Base-by-base conservation (phyloP, 2,329 filamentous ascomycete species). In the Stachybotrys elegans region DNA sequence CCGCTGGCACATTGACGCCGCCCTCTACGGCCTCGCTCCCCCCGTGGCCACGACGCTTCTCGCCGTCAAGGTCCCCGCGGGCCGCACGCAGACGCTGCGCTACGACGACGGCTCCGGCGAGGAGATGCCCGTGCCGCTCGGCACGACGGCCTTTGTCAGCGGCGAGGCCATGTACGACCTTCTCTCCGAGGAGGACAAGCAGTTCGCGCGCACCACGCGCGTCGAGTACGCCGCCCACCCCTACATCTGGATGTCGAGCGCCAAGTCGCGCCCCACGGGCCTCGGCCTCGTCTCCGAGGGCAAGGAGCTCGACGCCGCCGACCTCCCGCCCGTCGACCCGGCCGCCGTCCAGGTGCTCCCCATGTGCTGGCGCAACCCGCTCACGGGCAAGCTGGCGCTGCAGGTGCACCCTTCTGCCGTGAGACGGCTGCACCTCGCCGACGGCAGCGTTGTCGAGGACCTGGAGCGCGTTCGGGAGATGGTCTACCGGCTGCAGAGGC, bases 1-100 rank as follows among this genome's bases (percentile, higher is more conserved):
- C 65, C 72, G 86, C 47, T 90, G 86, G 86, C 86, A 90, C 60
- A 89, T 90, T 43, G 86, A 90, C 56, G 86, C 86, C 4, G 86
- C 86, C 2, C 68, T 90, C 6, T 90, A 90, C 58, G 83, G 78
- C 16, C 74, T 89, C 6, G 79, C 86, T n/a, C 85, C 86, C 4
- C 85, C 86, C 2, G 73, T 82, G 21, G 86, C 83, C 4, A 91
- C 86, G 0, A 82, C 81, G 2, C 72, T 91, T 20, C 72, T 90
- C 45, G 86, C 86, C 0, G 85, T 89, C n/a, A 72, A 73, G 31
- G 85, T 91, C 0, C 86, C 86, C 0, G 71, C 73, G 17, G 83
- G 83, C 6, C 73, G 82, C 23, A 70, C 71, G 13, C 84, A 89
- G 59, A 84, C 72, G 2, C 70, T 87, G 20, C 75, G 84, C 16